Evolutionary conservation across 495 filamentous ascomycete species (phyloP), one percentile per base, ranked within the genome.

Genomic region (Neurospora sp.): DNA sequence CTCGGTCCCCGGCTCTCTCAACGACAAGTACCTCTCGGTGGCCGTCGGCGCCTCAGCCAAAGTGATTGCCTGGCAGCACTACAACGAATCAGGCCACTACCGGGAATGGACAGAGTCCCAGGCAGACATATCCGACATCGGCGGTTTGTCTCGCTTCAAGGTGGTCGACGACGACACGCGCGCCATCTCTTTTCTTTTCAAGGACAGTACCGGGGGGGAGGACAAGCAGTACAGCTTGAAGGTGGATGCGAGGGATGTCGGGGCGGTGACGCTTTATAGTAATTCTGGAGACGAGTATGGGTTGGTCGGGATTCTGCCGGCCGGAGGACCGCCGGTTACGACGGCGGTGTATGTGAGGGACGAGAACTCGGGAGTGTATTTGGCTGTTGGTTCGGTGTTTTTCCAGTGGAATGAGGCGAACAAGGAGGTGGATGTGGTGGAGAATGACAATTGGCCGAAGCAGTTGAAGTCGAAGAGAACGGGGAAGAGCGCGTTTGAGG

Each of bases 41-140:
- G 39, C 46, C 37, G 41, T 73, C 22, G 72, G 72, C 68, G 7
- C 41, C 72, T 20, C 22, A 2, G 68, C 72, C 37, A 73, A 73
- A 14, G 72, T 73, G 10, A 70, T 73, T 4, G 72, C 68, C 68
- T 73, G 72, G 72, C 72, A 70, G 68, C 39, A 73, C 42, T 73
- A 73, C 68, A 39, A 61, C 68, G 68, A 61, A 14, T 10, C 65
- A 0, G 72, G 72, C 35, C 31, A 14, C 40, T 73, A 70, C 72
- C 40, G 40, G 0, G 72, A 73, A 46, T 73, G 72, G 65, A 12
- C 40, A 1, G 42, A 7, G 22, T 4, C 16, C 11, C 65, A 73
- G 9, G 9, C 68, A 7, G 72, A 73, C 37, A 73, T 73, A 44
- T 48, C 68, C 0, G 27, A 31, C n/a, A 70, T 73, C 1, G 68